Conservation (phyloP, 352 stramenopile species). For the Phytophthora rubi region DNA sequence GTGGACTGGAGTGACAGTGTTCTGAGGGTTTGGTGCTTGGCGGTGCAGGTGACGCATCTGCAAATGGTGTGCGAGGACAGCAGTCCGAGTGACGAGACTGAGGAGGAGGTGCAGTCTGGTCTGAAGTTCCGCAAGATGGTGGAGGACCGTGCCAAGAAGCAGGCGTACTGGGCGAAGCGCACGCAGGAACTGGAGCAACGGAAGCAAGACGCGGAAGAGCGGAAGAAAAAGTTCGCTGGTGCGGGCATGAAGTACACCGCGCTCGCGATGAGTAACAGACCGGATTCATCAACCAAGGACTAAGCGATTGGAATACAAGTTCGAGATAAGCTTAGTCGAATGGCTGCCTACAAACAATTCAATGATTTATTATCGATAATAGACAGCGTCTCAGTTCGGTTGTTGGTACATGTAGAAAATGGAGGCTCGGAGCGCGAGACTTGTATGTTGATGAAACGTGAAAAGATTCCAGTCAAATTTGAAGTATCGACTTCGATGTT, state of each 20-base stretch:
- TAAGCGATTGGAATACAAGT: constrained; percentile 9
- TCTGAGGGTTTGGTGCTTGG: not conserved
- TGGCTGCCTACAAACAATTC: not conserved
- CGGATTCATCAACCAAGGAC: constrained; percentile 25
- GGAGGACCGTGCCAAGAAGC: constrained; percentile 78
- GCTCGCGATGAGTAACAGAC: constrained; percentile 74
- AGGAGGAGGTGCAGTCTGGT: constrained; percentile 41
- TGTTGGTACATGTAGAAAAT: not conserved
- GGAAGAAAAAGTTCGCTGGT: constrained; percentile 78
- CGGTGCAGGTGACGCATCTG: constrained; percentile 61
- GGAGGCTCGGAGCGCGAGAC: too few relatives aligned
- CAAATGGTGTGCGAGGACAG: constrained; percentile 79
- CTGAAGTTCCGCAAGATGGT: constrained; percentile 75
- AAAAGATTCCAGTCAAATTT: too few relatives aligned
- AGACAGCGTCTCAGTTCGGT: not conserved
- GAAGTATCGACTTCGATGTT: too few relatives aligned
- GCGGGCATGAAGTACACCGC: constrained; percentile 86
- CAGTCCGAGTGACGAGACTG: constrained; percentile 37
- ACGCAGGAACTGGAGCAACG: constrained; percentile 79
- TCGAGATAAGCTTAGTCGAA: not conserved
- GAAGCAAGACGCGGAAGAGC: constrained; percentile 76
- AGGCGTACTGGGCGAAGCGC: constrained; percentile 80
- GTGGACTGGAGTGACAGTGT: not conserved
- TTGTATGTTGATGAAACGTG: too few relatives aligned
- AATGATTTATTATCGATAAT: not conserved